Conservation (phyloP, 169 alveolate genomes). For the Plasmodium billcollinsi region DNA sequence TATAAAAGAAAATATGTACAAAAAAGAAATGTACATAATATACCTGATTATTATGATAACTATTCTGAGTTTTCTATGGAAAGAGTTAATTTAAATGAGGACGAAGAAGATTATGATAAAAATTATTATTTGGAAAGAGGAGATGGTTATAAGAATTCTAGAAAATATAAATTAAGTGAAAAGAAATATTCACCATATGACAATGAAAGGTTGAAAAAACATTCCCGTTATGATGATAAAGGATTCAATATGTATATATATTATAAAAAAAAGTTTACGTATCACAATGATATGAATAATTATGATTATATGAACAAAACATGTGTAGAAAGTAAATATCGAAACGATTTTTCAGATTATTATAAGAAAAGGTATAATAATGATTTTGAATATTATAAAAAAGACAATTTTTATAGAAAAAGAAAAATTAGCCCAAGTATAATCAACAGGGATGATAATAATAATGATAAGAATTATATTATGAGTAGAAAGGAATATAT, state of each 20-base stretch:
- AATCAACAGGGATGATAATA: neutral
- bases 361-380: neutral
- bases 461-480: no score
- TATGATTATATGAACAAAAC: neutral
- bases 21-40: neutral
- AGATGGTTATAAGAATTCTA: neutral
- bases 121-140: neutral
- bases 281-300: no score
- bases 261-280: no score
- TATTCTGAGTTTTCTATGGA: neutral
- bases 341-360: neutral
- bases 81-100: neutral
- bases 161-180: neutral
- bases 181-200: neutral
- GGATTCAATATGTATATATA: no score
- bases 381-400: constrained; percentile 4
- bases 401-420: constrained; percentile 1
- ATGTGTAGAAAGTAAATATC: neutral
- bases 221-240: no score
- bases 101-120: neutral
- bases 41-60: neutral
- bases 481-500: no score
- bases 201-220: no score
- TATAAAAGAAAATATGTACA: neutral
- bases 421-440: neutral